These are phyloP conservation scores for Colletotrichum sp. DNA, from an alignment of 2,329 filamentous ascomycete species.

Conservation along the genomic window DNA sequence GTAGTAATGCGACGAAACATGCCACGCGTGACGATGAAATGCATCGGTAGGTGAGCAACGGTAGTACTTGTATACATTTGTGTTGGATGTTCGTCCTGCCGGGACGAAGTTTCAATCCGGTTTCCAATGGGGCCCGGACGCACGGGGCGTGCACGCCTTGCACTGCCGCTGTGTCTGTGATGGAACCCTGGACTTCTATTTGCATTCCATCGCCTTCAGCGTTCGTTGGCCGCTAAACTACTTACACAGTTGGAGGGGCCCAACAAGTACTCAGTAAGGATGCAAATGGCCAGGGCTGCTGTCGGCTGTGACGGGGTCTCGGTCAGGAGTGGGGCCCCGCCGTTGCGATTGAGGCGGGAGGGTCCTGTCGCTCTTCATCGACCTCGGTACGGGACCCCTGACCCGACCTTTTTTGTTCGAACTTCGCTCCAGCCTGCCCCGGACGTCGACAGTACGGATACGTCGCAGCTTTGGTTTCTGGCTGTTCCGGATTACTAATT, in stretches of 20 bases:
- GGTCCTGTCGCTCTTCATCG: neutral
- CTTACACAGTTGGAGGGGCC: neutral
- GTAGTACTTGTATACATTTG: neutral
- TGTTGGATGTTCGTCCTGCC: neutral
- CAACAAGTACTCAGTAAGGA: neutral
- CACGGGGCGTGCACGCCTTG: conserved; percentile 4
- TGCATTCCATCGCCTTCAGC: neutral
- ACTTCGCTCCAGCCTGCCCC: neutral
- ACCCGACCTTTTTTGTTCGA: neutral
- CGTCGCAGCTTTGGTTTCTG: neutral
- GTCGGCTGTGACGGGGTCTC: neutral
- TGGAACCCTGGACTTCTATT: neutral
- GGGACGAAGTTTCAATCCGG: conserved; percentile 20
- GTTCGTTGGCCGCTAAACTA: neutral
- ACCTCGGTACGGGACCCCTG: conserved; percentile 1
- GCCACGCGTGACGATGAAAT: neutral
- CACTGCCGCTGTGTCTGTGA: neutral
- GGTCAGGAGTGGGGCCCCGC: conserved; percentile 5
- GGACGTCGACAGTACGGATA: neutral
- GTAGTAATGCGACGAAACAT: conserved; percentile 2
- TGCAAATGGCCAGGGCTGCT: neutral
- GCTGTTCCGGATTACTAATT: neutral
- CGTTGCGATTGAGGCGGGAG: neutral
- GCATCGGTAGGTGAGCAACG: neutral
- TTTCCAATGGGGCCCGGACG: conserved; percentile 12